A percentile compares a stretch with the other conserved stretches of the same genome.
These are phyloP conservation scores for Colletotrichum cuscutae DNA, from an alignment of 2,329 filamentous ascomycete species.

Conservation along the genomic window DNA sequence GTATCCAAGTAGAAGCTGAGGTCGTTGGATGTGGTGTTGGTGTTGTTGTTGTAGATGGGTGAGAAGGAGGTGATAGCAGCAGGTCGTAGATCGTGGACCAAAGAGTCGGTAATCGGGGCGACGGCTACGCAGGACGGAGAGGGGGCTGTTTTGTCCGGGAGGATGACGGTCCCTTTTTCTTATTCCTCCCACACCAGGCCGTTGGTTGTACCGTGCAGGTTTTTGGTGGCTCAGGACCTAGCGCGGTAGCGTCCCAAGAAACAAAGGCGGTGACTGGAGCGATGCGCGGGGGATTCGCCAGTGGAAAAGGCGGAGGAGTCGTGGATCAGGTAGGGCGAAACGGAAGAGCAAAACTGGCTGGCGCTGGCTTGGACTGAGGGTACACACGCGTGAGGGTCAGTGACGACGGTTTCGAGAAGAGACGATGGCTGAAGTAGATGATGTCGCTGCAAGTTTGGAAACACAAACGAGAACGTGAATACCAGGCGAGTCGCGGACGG, in stretches of 20 bases:
- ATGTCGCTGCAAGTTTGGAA: conserved; percentile 28
- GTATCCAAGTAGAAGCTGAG: neutral
- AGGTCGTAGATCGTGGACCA: conserved; percentile 26
- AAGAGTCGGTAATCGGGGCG: conserved; percentile 25
- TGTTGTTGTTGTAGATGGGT: conserved; percentile 8
- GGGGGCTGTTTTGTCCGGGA: conserved; percentile 22
- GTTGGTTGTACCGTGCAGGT: conserved; percentile 34
- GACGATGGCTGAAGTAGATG: conserved; percentile 20
- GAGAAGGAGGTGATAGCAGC: conserved; percentile 3
- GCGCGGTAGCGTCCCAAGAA: conserved; percentile 36
- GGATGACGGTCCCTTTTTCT: conserved; percentile 34
- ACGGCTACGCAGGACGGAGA: conserved; percentile 3
- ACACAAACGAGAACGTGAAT: conserved; percentile 26
- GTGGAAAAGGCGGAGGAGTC: conserved; percentile 9
- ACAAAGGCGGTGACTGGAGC: conserved; percentile 38
- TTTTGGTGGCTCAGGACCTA: conserved; percentile 35
- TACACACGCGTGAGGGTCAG: conserved; percentile 13
- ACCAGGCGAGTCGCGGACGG: conserved; percentile 7
- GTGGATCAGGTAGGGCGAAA: neutral
- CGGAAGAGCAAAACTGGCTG: conserved; percentile 24
- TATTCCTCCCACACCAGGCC: conserved; percentile 34
- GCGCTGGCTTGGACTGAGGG: neutral
- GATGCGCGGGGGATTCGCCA: conserved; percentile 36
- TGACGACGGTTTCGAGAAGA: conserved; percentile 21
- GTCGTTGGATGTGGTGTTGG: neutral